These are phyloP conservation scores for Cytospora piceae DNA, from an alignment of 2,329 filamentous ascomycete genomes.

Conservation along the genomic window DNA sequence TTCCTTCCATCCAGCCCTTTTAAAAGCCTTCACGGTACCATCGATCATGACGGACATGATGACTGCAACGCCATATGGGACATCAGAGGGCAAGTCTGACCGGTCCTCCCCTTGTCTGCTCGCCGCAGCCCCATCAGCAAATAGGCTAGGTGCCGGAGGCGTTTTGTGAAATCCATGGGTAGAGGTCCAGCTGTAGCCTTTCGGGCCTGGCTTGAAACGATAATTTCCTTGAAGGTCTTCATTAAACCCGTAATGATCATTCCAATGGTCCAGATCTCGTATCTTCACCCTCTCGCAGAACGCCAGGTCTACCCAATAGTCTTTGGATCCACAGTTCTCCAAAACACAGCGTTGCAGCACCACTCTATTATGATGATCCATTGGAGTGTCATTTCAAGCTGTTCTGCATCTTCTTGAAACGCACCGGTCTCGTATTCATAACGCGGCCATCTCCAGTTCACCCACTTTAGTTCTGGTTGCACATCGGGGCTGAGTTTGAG, in stretches of 20 bases:
- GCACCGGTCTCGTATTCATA: not conserved
- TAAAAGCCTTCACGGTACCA: not conserved
- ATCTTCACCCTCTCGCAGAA: not conserved
- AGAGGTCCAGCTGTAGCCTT: not conserved
- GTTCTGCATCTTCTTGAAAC: not conserved
- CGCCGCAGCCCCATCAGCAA: not conserved
- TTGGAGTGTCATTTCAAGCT: conserved; percentile 3
- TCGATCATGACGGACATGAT: not conserved
- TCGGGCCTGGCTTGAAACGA: not conserved
- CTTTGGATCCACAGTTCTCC: not conserved
- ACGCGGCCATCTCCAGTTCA: conserved; percentile 15
- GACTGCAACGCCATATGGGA: not conserved
- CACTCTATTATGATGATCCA: not conserved
- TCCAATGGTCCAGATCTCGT: not conserved
- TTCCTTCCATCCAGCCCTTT: not conserved
- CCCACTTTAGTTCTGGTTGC: not conserved
- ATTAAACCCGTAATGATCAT: not conserved
- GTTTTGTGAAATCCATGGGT: not conserved
- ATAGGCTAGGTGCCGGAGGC: not conserved
- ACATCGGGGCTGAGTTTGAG: not conserved
- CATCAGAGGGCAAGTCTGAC: not conserved
- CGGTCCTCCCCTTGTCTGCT: too few relatives aligned
- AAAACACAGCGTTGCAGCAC: not conserved
- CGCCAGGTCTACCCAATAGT: not conserved
- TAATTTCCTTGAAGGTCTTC: too few relatives aligned